Evolutionary conservation across 345 rosid species (phyloP).

Genomic region (Pistacia vera): DNA sequence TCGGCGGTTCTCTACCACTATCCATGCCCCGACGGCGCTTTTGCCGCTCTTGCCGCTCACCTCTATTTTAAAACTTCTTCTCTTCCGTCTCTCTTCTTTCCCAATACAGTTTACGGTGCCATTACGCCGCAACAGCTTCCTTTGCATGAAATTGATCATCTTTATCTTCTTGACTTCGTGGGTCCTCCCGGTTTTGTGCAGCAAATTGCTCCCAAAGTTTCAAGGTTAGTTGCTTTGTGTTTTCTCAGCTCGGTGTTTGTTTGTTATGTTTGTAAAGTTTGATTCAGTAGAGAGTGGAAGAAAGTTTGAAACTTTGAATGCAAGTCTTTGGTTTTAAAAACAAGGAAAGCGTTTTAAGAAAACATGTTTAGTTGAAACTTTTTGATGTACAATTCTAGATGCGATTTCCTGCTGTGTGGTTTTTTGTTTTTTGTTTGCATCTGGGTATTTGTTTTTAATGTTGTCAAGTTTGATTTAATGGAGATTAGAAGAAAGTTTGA

Average conservation of each 20-base stretch:
- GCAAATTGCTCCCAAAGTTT: conserved; percentile 49
- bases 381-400: too few species aligned
- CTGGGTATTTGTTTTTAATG: too few species aligned
- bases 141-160: conserved; percentile 50
- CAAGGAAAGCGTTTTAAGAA: not conserved
- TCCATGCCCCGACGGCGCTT: conserved; percentile 82
- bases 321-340: not conserved
- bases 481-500: too few species aligned
- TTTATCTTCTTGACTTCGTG: conserved; percentile 75
- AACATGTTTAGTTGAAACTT: too few species aligned
- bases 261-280: too few species aligned
- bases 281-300: not conserved
- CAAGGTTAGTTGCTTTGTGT: conserved; percentile 25
- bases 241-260: not conserved
- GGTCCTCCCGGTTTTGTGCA: conserved; percentile 66
- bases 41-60: conserved; percentile 77
- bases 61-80: conserved; percentile 63
- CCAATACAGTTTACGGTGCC: conserved; percentile 70
- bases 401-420: too few species aligned
- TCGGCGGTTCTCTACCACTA: conserved; percentile 71
- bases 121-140: conserved; percentile 56
- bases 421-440: too few species aligned
- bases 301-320: too few species aligned
- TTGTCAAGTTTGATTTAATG: too few species aligned
- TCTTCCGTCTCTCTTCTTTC: conserved; percentile 55